Base-by-base conservation (phyloP, 163 green algal species). In the Scenedesmus sp. region DNA sequence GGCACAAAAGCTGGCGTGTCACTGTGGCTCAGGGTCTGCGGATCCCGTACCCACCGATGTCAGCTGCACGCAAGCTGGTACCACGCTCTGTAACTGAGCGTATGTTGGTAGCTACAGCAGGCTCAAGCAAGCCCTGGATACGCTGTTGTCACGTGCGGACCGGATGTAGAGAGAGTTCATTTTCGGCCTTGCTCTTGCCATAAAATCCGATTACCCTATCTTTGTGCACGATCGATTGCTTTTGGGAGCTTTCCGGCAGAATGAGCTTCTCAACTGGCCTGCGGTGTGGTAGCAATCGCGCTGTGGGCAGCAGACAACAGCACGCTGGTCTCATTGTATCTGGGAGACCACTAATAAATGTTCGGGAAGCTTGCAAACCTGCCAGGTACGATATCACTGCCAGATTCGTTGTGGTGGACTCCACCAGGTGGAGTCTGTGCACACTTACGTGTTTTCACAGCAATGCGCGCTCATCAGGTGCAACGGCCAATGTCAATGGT, bases 271-370 rank as follows among this genome's bases (percentile, higher is more conserved):
- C 73, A 83, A 83, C 73, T 46, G 73, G 73, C 73, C 73, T 83
- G 73, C 73, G 73, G 40, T 51, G 73, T 83, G 73, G 73, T 83
- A 83, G 73, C 35, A 83, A n/a, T 83, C 37, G 37, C 37, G 37
- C 37, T 35, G 37, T 83, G 73, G 73, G 73, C 73, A 49, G 73
- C 73, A 49, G 22, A 18, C 73, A 49, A 22, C 40, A 46, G 37
- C 73, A 83, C 6, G 73, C 73, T 30, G 73, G 35, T 46, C 73
- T 35, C 73, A 46, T 35, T 46, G 37, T 13, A 49, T 35, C 73
- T n/a, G 37, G 37, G 13, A 49, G 73, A 46, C 15, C 73, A 35
- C 2, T 84, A 20, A 5, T 59, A 2, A 84, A 24, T 5, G 0
- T 51, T 59, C 78, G 78, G 78, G 78, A 84, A 33, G 42, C 40